Percentiles rank a stretch among this genome's conserved stretches.
These are phyloP conservation scores for Candida loeiensis DNA, from an alignment of 805 yeast species.

Conservation along the genomic window DNA sequence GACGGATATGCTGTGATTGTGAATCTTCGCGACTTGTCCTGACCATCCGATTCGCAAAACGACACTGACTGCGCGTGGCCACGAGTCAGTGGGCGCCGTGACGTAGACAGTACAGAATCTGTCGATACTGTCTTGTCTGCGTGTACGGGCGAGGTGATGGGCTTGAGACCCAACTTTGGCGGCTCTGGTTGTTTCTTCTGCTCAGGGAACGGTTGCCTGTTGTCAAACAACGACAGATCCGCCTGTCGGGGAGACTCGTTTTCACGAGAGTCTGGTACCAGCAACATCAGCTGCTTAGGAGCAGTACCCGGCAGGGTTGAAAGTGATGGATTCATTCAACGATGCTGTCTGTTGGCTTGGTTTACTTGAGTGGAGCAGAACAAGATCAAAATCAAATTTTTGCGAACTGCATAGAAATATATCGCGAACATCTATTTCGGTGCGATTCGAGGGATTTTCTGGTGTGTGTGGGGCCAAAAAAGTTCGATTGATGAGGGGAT, in stretches of 20 bases:
- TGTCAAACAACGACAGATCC: too few species aligned
- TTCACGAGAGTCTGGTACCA: neutral
- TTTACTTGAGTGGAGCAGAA: neutral
- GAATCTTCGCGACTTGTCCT: conserved; percentile 38
- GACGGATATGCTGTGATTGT: conserved; percentile 45
- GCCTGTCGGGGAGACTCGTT: neutral
- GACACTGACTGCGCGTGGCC: conserved; percentile 24
- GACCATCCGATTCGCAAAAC: conserved; percentile 22
- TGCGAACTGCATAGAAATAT: neutral
- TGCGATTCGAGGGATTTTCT: neutral
- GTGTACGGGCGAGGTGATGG: neutral
- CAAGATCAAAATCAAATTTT: neutral
- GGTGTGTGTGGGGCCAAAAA: neutral
- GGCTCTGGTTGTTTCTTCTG: conserved; percentile 19
- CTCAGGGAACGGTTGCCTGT: conserved; percentile 19
- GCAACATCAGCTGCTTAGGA: neutral
- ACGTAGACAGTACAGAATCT: neutral
- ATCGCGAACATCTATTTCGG: neutral
- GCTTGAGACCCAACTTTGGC: conserved; percentile 43
- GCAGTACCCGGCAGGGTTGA: neutral
- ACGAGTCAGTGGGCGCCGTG: neutral
- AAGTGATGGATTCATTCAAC: conserved; percentile 1
- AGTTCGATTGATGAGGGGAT: too few species aligned
- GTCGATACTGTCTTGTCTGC: neutral
- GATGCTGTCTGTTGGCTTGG: neutral